Evolutionary conservation across 352 stramenopile species (phyloP).

Genomic region (Aphanomyces astaci): DNA sequence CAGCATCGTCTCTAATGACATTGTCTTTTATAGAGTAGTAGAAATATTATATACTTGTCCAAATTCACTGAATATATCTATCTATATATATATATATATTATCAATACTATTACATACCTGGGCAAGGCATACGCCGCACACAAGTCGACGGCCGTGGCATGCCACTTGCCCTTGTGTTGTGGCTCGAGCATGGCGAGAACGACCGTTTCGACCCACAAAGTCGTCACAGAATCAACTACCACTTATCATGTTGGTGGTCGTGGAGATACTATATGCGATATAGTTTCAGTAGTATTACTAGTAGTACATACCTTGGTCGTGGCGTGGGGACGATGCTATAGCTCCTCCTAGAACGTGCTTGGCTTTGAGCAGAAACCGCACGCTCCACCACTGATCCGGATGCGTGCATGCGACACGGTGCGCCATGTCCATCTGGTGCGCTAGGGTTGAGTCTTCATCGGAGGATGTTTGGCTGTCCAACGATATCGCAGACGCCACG

Average conservation of each 20-base stretch:
- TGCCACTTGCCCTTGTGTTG: background rate
- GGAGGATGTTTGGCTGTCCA: background rate
- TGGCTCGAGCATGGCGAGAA: background rate
- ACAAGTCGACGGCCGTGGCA: slow-evolving; percentile 7
- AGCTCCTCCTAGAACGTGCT: background rate
- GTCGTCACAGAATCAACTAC: too few relatives aligned
- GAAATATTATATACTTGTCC: too few relatives aligned
- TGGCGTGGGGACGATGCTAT: background rate
- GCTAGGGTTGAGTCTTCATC: background rate
- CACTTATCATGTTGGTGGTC: too few relatives aligned
- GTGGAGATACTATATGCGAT: too few relatives aligned
- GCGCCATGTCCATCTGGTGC: too few relatives aligned
- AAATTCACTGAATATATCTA: too few relatives aligned
- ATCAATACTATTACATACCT: background rate
- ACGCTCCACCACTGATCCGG: slow-evolving; percentile 7
- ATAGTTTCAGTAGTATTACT: too few relatives aligned
- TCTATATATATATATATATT: too few relatives aligned
- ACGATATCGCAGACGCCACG: slow-evolving; percentile 20
- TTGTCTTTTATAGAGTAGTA: too few relatives aligned
- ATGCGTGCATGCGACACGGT: too few relatives aligned
- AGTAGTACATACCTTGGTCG: too few relatives aligned
- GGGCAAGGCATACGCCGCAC: slow-evolving; percentile 1
- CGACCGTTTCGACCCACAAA: too few relatives aligned
- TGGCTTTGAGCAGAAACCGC: slow-evolving; percentile 11
- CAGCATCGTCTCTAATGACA: background rate